Evolutionary conservation across 2,329 filamentous ascomycete genomes (phyloP).

Genomic region (Fusarium multiceps): DNA sequence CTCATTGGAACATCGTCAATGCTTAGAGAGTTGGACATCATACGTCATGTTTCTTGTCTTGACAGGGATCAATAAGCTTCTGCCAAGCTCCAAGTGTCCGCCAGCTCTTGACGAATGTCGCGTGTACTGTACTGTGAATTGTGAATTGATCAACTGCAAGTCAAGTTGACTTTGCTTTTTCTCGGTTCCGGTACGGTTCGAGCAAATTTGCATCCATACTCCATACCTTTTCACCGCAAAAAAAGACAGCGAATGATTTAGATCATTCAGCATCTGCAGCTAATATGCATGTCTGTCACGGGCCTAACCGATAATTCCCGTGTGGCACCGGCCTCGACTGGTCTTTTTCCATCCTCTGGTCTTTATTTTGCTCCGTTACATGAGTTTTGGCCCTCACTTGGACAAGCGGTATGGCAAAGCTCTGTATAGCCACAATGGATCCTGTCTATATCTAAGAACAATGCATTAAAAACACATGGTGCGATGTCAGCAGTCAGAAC

Average conservation of each 20-base stretch:
- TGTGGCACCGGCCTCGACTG: conserved; percentile 15
- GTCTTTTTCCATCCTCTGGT: not conserved
- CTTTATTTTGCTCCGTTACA: not conserved
- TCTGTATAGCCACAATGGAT: not conserved
- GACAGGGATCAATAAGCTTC: conserved; percentile 31
- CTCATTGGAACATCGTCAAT: conserved; percentile 2
- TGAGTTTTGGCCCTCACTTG: not conserved
- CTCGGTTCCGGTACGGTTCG: not conserved
- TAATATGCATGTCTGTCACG: conserved; percentile 23
- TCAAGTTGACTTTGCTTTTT: not conserved
- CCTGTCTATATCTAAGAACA: not conserved
- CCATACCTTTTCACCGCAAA: conserved; percentile 33
- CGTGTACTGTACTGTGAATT: not conserved
- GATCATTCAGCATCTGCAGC: conserved; percentile 22
- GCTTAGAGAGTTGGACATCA: not conserved
- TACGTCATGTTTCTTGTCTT: conserved; percentile 31
- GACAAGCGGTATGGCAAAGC: not conserved
- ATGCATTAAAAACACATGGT: not conserved
- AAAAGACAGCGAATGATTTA: not conserved
- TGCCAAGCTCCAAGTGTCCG: conserved; percentile 28
- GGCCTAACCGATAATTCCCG: conserved; percentile 21
- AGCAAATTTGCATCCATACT: not conserved
- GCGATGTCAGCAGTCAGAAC: conserved; percentile 17
- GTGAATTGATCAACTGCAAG: not conserved
- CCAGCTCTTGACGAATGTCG: not conserved